Evolutionary conservation across 345 rosid species (phyloP).

Genomic region (Eucalyptus victrix): DNA sequence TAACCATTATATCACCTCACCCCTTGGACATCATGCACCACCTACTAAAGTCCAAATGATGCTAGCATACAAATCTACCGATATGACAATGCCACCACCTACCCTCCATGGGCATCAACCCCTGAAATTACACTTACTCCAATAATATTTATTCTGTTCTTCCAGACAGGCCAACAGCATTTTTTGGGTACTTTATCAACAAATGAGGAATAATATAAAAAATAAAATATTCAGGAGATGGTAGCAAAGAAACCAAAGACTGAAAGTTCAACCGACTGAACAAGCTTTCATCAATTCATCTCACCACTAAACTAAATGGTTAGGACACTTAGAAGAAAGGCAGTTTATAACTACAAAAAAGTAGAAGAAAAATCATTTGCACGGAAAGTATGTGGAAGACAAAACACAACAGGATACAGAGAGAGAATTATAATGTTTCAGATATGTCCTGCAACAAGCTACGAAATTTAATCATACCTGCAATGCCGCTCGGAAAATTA

Average conservation of each 20-base stretch:
- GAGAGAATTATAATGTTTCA: neutral
- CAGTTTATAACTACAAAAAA: neutral
- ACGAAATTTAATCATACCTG: constrained; percentile 36
- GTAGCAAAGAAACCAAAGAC: neutral
- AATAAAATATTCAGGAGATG: neutral
- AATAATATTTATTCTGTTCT: neutral
- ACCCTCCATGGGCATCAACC: neutral
- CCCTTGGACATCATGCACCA: neutral
- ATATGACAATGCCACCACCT: neutral
- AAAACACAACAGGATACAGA: neutral
- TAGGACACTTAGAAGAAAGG: neutral
- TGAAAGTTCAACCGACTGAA: neutral
- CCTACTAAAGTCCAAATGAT: neutral
- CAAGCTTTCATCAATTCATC: neutral
- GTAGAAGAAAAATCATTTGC: neutral
- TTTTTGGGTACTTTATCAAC: neutral
- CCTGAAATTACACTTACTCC: neutral
- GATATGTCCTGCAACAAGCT: neutral
- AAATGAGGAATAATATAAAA: neutral
- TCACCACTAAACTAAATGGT: neutral
- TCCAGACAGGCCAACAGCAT: neutral
- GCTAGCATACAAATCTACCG: neutral
- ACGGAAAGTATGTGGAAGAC: neutral
- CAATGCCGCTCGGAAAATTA: constrained; percentile 56
- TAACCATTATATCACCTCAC: neutral